Evolutionary conservation across 495 filamentous ascomycete genomes (phyloP), one percentile per base, ranked within the genome.

Genomic region (Aspergillus baeticus): DNA sequence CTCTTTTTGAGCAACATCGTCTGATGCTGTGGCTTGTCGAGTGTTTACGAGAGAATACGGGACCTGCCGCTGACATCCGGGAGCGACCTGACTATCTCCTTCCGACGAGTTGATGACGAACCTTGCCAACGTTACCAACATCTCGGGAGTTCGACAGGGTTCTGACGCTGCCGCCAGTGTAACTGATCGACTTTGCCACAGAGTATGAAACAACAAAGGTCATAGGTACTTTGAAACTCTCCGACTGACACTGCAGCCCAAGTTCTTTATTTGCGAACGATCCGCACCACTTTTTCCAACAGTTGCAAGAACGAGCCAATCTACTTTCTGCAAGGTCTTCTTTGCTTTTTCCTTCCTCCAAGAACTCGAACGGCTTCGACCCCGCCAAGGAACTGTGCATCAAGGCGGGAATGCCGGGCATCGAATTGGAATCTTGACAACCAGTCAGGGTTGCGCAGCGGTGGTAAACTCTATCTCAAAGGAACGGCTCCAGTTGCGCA

Each of bases 381-480:
- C 15, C 22, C 49, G 34, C 48, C 10, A 39, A 31, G 35, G 22
- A 52, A 52, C 23, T 34, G 33, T 43, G 37, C 11, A 35, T 15
- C 26, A 53, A 34, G 43, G 35, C 38, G 26, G 15, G 23, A n/a
- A 22, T 14, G 1, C 11, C 38, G 20, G 22, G 26, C 26, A 39
- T 54, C 38, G 35, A 45, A 44, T 44, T 6, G 38, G 35, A 35
- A 35, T 39, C 26, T 29, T 29, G 4, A 43, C 29, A 33, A 35
- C 18, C 17, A 21, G 29, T 3, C 15, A 6, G 14, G 22, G 22
- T 42, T 23, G 22, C 37, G 21, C 21, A 54, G 51, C 23, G 31
- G 17, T 29, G 39, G 51, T 45, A 39, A 54, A 54, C 51, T 54
- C 51, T 54, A 54, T 54, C 51, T 54, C 5, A n/a, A 36, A 34